phyloP scores from a whole-genome alignment of 1,139 yeast species.

The Citeromyces siamensis region DNA sequence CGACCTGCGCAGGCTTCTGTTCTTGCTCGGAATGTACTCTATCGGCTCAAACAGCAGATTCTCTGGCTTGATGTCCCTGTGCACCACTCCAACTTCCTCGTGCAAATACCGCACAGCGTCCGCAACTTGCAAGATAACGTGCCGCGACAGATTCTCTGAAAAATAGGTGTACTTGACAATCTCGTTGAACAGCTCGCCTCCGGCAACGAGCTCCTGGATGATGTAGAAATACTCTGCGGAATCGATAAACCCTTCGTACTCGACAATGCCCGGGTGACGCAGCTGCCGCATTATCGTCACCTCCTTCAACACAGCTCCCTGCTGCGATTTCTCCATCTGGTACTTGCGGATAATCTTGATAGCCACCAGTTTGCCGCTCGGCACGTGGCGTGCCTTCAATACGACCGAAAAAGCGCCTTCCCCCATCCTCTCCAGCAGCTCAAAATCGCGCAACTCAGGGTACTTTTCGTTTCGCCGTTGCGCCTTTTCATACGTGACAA shows the following conservation, averaged over 20 bases:
- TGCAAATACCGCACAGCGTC: constrained; percentile 76
- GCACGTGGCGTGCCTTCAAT: constrained; percentile 50
- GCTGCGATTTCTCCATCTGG: constrained; percentile 43
- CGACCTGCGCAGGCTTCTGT: constrained; percentile 42
- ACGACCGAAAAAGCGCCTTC: constrained; percentile 92
- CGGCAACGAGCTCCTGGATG: constrained; percentile 74
- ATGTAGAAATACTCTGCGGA: constrained; percentile 60
- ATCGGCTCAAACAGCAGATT: constrained; percentile 77
- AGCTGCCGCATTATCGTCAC: constrained; percentile 72
- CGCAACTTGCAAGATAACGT: constrained; percentile 76
- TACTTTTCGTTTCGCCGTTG: constrained; percentile 25
- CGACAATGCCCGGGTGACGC: constrained; percentile 61
- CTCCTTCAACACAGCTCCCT: constrained; percentile 61
- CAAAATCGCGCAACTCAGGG: constrained; percentile 35
- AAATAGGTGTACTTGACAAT: constrained; percentile 87
- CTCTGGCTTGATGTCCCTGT: constrained; percentile 93
- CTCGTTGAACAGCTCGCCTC: constrained; percentile 93
- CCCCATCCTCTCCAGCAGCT: constrained; percentile 39
- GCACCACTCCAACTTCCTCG: constrained; percentile 75
- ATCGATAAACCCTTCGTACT: constrained; percentile 56
- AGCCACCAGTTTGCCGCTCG: constrained; percentile 48
- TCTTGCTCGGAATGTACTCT: constrained; percentile 40
- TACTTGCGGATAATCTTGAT: constrained; percentile 73
- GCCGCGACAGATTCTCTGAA: constrained; percentile 74
- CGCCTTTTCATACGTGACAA: constrained; percentile 50